phyloP scores from a whole-genome alignment of 164 flowering plant species.

The Vitis rupestris region DNA sequence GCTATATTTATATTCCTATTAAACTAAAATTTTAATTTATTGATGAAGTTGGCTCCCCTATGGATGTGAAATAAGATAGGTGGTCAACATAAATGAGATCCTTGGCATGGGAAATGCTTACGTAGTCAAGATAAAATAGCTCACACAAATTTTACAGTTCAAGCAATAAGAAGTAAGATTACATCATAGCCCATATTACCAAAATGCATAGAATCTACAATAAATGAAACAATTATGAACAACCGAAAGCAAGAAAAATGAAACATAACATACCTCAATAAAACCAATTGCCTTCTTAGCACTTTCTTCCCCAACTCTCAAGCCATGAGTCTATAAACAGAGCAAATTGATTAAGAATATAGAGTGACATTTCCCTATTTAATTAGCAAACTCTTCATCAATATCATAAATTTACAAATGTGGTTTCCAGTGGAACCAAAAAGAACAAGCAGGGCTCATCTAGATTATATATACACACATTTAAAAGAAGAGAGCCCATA shows the following conservation, averaged over 20 bases:
- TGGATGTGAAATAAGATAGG: too few species aligned
- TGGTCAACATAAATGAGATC: too few species aligned
- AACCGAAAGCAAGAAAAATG: neutral
- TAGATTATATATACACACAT: too few species aligned
- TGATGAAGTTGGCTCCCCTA: too few species aligned
- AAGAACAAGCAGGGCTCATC: neutral
- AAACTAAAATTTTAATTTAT: too few species aligned
- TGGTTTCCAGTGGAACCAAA: neutral
- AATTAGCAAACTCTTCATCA: neutral
- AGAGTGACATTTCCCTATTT: neutral
- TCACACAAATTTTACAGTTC: too few species aligned
- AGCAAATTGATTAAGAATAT: slow-evolving; percentile 5
- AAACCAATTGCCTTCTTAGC: slow-evolving; percentile 85
- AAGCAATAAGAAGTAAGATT: neutral
- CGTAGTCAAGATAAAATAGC: too few species aligned
- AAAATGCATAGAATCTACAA: neutral
- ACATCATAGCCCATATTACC: neutral
- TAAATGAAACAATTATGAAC: neutral
- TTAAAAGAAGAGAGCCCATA: too few species aligned
- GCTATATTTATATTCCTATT: too few species aligned
- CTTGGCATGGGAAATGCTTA: too few species aligned
- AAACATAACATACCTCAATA: slow-evolving; percentile 62
- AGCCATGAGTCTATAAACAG: slow-evolving; percentile 75
- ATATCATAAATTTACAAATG: neutral
- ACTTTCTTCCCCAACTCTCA: slow-evolving; percentile 73